These are phyloP conservation scores for Fusarium redolens DNA, from an alignment of 2,329 filamentous ascomycete genomes.

Conservation along the genomic window DNA sequence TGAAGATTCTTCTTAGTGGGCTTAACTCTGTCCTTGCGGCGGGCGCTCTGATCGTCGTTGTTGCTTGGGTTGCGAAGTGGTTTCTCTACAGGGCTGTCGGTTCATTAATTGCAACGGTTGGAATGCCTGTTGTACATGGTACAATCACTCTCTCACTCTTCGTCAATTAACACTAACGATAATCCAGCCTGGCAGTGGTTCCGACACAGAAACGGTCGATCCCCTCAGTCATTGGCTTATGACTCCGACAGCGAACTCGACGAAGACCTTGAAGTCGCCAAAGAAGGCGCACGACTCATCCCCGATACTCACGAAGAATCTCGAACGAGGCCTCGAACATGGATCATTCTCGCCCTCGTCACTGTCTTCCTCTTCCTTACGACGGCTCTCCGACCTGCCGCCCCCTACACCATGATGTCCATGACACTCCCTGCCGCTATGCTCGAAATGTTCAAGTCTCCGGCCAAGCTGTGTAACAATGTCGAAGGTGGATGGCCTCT, in stretches of 20 bases:
- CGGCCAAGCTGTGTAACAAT: slow-evolving; percentile 37
- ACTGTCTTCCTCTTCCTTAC: slow-evolving; percentile 30
- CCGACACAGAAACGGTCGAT: slow-evolving; percentile 14
- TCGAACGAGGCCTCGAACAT: slow-evolving; percentile 10
- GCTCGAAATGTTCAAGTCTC: slow-evolving; percentile 42
- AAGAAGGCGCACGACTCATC: slow-evolving; percentile 21
- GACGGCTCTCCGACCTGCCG: slow-evolving; percentile 41
- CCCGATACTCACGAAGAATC: slow-evolving; percentile 18
- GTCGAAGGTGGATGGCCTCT: slow-evolving; percentile 45
- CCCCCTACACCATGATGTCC: slow-evolving; percentile 49
- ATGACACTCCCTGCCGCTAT: slow-evolving; percentile 47
- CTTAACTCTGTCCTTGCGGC: slow-evolving; percentile 41
- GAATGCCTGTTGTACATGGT: slow-evolving; percentile 39
- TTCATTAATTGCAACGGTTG: slow-evolving; percentile 33
- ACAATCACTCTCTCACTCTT: not conserved
- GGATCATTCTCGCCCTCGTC: slow-evolving; percentile 1
- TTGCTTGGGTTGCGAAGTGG: slow-evolving; percentile 42
- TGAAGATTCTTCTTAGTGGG: slow-evolving; percentile 49
- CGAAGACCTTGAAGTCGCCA: slow-evolving; percentile 24
- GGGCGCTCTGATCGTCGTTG: slow-evolving; percentile 36
- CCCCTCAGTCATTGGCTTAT: slow-evolving; percentile 15
- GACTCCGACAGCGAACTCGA: slow-evolving; percentile 35
- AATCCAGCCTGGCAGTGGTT: slow-evolving; percentile 27
- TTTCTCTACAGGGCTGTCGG: slow-evolving; percentile 40
- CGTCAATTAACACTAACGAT: slow-evolving; percentile 4